phyloP scores from a whole-genome alignment of 352 stramenopile species.

The Phytophthora citrophthora region DNA sequence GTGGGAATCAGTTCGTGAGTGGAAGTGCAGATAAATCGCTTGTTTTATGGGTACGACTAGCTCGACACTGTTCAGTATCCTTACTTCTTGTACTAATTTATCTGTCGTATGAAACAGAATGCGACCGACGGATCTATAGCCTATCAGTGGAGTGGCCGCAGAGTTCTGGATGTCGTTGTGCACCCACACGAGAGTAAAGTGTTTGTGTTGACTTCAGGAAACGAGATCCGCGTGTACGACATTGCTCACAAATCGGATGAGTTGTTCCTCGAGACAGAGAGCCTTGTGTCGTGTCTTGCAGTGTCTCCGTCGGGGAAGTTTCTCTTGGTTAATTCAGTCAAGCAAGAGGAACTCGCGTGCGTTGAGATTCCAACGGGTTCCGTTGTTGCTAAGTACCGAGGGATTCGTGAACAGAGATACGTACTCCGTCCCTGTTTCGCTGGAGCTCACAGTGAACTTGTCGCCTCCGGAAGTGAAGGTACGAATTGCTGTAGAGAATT shows the following conservation, averaged over 20 bases:
- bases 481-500: background rate
- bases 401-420: constrained; percentile 68
- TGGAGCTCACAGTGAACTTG: constrained; percentile 54
- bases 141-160: constrained; percentile 76
- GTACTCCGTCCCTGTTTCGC: constrained; percentile 70
- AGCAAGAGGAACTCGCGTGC: constrained; percentile 63
- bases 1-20: constrained; percentile 68
- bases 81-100: background rate
- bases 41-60: constrained; percentile 67
- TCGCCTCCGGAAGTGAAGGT: constrained; percentile 81
- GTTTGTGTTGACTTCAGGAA: constrained; percentile 63
- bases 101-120: constrained; percentile 40
- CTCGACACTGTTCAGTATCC: background rate
- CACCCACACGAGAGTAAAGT: constrained; percentile 57
- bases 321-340: constrained; percentile 70
- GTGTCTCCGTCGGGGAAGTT: constrained; percentile 54
- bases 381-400: constrained; percentile 56
- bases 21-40: constrained; percentile 79
- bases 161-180: constrained; percentile 65
- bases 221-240: constrained; percentile 72
- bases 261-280: constrained; percentile 57
- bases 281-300: constrained; percentile 62
- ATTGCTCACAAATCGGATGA: constrained; percentile 62
- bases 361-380: constrained; percentile 52
- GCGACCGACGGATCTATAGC: constrained; percentile 49